Conservation (phyloP, 176 grass and related monocot genomes). For the Saccharum officinarum region DNA sequence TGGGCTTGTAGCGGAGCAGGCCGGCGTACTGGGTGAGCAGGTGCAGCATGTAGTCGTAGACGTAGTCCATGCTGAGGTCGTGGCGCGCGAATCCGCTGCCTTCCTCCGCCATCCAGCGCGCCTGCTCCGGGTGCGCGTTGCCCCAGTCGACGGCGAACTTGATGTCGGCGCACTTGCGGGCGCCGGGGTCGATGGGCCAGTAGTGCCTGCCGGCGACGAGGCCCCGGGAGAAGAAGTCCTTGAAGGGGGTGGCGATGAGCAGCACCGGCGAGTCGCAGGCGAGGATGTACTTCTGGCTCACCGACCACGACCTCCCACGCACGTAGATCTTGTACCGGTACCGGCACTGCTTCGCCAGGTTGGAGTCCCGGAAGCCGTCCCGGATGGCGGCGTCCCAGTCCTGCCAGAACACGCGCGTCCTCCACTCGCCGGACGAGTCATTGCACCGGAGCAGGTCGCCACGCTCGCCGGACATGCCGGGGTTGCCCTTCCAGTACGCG, state of each 20-base stretch:
- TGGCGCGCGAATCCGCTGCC: conserved; percentile 58
- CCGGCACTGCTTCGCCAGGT: conserved; percentile 61
- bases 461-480: conserved; percentile 13
- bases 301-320: conserved; percentile 81
- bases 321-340: conserved; percentile 81
- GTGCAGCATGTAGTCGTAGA: conserved; percentile 97
- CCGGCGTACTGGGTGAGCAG: conserved; percentile 61
- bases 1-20: conserved; percentile 75
- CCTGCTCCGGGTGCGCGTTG: conserved; percentile 56
- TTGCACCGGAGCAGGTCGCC: conserved; percentile 60
- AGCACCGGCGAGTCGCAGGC: conserved; percentile 78
- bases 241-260: conserved; percentile 49
- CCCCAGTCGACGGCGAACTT: conserved; percentile 83
- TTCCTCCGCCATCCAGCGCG: conserved; percentile 37
- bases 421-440: not conserved
- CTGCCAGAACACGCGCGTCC: conserved; percentile 50
- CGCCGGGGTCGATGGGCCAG: conserved; percentile 57
- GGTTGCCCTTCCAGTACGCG: conserved; percentile 81
- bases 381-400: conserved; percentile 49
- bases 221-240: conserved; percentile 72
- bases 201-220: conserved; percentile 69
- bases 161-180: conserved; percentile 48
- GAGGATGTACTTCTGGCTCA: conserved; percentile 89
- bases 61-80: conserved; percentile 71
- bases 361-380: conserved; percentile 57